Evolutionary conservation across 2,329 filamentous ascomycete species (phyloP).

Genomic region (Scolecobasidium constrictum): DNA sequence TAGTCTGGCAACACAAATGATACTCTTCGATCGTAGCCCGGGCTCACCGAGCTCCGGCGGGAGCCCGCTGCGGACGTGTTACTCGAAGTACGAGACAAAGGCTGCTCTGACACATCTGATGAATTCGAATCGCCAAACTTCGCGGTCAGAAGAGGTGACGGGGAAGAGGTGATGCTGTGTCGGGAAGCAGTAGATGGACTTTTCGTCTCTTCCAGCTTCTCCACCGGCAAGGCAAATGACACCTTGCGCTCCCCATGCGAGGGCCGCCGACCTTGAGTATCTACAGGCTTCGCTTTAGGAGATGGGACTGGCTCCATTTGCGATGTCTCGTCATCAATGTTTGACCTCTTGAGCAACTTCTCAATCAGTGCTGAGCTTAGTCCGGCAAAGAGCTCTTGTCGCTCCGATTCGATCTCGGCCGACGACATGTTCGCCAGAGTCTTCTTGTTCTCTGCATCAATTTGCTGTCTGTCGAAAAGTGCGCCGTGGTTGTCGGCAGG

Average conservation of each 20-base stretch:
- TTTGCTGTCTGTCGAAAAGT: slow-evolving; percentile 54
- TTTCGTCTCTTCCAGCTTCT: slow-evolving; percentile 1
- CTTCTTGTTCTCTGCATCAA: slow-evolving; percentile 72
- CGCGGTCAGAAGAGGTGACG: background rate
- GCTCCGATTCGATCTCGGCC: slow-evolving; percentile 70
- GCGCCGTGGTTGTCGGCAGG: slow-evolving; percentile 17
- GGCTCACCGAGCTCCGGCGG: background rate
- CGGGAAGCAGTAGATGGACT: slow-evolving; percentile 3
- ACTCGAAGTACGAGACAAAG: background rate
- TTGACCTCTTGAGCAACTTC: slow-evolving; percentile 63
- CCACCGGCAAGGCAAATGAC: slow-evolving; percentile 6
- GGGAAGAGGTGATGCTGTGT: slow-evolving; percentile 5
- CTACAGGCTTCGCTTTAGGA: background rate
- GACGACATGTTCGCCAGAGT: slow-evolving; percentile 68
- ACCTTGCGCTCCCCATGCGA: slow-evolving; percentile 1
- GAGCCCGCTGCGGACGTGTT: background rate
- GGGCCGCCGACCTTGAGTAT: background rate
- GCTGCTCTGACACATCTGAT: background rate
- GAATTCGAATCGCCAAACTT: background rate
- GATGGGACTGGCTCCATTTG: background rate
- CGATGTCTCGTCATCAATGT: slow-evolving; percentile 23
- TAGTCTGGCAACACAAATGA: slow-evolving; percentile 6
- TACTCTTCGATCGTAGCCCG: slow-evolving; percentile 3
- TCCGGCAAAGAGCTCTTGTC: slow-evolving; percentile 66
- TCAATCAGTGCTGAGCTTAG: slow-evolving; percentile 68